phyloP scores from a whole-genome alignment of 2,329 filamentous ascomycete species.

The Gaeumannomyces tritici region DNA sequence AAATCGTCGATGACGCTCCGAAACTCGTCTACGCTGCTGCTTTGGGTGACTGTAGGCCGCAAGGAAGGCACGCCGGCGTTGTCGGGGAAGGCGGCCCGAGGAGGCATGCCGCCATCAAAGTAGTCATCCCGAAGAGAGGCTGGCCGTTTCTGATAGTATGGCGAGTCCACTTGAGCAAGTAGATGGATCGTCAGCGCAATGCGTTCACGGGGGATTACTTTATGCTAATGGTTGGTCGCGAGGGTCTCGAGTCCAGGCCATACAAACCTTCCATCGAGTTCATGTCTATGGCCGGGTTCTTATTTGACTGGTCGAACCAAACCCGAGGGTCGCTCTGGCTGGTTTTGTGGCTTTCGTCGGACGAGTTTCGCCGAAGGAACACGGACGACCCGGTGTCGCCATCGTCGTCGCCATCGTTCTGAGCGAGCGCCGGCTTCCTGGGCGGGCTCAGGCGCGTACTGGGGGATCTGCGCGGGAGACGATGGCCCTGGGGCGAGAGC shows the following conservation, averaged over 20 bases:
- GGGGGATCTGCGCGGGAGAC: conserved; percentile 24
- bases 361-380: conserved; percentile 29
- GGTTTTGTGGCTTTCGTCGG: conserved; percentile 39
- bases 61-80: conserved; percentile 8
- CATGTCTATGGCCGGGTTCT: conserved; percentile 34
- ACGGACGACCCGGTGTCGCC: conserved; percentile 9
- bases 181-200: not conserved
- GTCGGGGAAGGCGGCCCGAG: not conserved
- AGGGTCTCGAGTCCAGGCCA: not conserved
- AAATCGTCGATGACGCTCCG: conserved; percentile 80
- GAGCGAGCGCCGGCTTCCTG: not conserved
- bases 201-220: not conserved
- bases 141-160: conserved; percentile 44
- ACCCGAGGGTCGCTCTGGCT: conserved; percentile 37
- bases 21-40: conserved; percentile 63
- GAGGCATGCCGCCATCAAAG: not conserved
- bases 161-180: conserved; percentile 34
- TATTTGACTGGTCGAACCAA: conserved; percentile 47
- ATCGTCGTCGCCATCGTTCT: not conserved
- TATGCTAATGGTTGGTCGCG: conserved; percentile 4
- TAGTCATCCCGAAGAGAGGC: conserved; percentile 38
- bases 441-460: not conserved
- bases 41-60: conserved; percentile 28
- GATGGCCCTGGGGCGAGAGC: conserved; percentile 22
- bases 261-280: conserved; percentile 35